phyloP scores from a whole-genome alignment of 495 filamentous ascomycete species.

The Rostrohypoxylon terebratum region DNA sequence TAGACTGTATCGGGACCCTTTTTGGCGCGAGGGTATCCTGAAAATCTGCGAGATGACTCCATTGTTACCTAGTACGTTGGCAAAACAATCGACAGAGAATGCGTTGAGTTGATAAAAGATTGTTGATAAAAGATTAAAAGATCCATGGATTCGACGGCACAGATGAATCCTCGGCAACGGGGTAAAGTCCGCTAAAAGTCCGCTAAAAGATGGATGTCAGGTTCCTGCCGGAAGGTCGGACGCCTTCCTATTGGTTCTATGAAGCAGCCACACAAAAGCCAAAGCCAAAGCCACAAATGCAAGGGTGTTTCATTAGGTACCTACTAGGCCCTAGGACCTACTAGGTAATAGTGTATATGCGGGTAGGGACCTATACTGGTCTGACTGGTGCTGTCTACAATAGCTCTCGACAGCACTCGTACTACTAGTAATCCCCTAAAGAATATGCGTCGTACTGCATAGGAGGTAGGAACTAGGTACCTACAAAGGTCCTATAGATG shows the following conservation, averaged over 20 bases:
- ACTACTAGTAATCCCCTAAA: too few relatives aligned
- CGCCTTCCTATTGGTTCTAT: not conserved
- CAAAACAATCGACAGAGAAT: not conserved
- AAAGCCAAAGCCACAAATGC: not conserved
- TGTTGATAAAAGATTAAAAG: not conserved
- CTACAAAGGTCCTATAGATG: too few relatives aligned
- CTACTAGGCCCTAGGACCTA: too few relatives aligned
- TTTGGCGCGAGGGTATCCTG: slow-evolving; percentile 44
- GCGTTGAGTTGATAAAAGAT: not conserved
- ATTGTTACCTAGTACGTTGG: slow-evolving; percentile 15
- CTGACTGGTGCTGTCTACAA: too few relatives aligned
- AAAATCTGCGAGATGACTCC: slow-evolving; percentile 37
- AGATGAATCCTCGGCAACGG: slow-evolving; percentile 23
- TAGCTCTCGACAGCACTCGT: too few relatives aligned
- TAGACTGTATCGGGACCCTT: slow-evolving; percentile 42
- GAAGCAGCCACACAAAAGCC: not conserved
- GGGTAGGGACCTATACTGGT: too few relatives aligned
- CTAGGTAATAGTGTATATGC: too few relatives aligned
- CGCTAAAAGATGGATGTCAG: not conserved
- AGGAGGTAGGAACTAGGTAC: too few relatives aligned
- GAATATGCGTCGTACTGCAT: too few relatives aligned
- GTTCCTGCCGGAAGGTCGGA: not conserved
- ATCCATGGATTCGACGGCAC: too few relatives aligned
- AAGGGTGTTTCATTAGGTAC: too few relatives aligned
- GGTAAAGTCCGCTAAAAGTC: slow-evolving; percentile 16